These are phyloP conservation scores for Magnusiomyces sp. DNA, from an alignment of 1,139 yeast species.

Conservation along the genomic window DNA sequence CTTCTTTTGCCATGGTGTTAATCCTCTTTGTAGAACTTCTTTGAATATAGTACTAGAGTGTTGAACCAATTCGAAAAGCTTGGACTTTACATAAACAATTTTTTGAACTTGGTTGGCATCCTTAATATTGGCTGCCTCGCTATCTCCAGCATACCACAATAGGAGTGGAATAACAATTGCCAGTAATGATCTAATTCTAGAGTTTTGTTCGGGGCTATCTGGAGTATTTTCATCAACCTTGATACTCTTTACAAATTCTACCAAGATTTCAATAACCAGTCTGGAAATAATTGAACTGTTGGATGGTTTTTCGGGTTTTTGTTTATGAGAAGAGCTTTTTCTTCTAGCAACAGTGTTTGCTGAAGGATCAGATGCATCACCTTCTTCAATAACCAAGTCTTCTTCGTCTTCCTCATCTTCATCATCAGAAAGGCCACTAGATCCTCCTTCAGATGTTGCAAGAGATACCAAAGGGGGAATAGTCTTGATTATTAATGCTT, in stretches of 20 bases:
- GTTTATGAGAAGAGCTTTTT: slow-evolving; percentile 3
- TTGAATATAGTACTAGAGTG: slow-evolving; percentile 49
- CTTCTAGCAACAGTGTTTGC: slow-evolving; percentile 8
- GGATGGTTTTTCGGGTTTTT: not conserved
- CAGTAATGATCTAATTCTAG: slow-evolving; percentile 27
- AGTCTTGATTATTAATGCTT: slow-evolving; percentile 29
- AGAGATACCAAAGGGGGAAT: slow-evolving; percentile 35
- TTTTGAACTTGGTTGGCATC: slow-evolving; percentile 20
- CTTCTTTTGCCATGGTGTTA: slow-evolving; percentile 23
- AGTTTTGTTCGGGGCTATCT: slow-evolving; percentile 17
- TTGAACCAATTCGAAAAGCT: slow-evolving; percentile 45
- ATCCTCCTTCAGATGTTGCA: slow-evolving; percentile 19
- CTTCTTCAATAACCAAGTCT: slow-evolving; percentile 5
- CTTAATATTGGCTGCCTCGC: not conserved
- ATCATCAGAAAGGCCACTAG: slow-evolving; percentile 14
- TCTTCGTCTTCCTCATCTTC: slow-evolving; percentile 15
- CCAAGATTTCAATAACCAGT: slow-evolving; percentile 47
- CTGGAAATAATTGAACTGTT: slow-evolving; percentile 22
- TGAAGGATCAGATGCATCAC: slow-evolving; percentile 1
- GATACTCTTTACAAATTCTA: slow-evolving; percentile 39
- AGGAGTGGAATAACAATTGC: slow-evolving; percentile 45
- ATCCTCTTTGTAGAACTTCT: slow-evolving; percentile 33
- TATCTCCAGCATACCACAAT: slow-evolving; percentile 30
- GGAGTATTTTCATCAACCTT: not conserved
- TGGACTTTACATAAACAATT: slow-evolving; percentile 41